Evolutionary conservation across 192 early-diverging fungal species (phyloP), one percentile per base, ranked within the genome.

Genomic region (Coemansia sp.): DNA sequence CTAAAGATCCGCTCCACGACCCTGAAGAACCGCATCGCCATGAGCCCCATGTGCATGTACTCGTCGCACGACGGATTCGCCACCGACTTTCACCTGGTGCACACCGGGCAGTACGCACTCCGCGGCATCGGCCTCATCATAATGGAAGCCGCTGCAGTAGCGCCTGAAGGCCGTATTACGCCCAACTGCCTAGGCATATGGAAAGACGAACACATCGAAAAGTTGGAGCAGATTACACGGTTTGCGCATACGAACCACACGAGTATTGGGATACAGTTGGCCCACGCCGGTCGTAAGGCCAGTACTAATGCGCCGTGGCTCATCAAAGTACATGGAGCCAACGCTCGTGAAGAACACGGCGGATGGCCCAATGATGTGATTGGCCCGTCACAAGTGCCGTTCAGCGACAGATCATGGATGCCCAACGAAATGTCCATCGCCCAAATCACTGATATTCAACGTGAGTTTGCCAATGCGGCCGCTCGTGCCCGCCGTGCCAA

Each of bases 21-120:
- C 12, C 79, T 92, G 59, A 89, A 89, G 50, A 96, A 95, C 80
- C 85, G 92, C 19, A 69, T 91, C 21, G 80, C 75, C 4, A 87
- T 93, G 39, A 85, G 90, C 19, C 93, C 93, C 51, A 95, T 93
- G 92, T 93, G 92, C 80, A 87, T 84, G 85, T 92, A 91, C 74
- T 86, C 87, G 16, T 69, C 84, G 5, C 59, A 84, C 10, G 86
- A 91, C 67, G 92, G 91, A 0, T 83, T 82, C 48, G 64, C 86
- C 22, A 90, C 77, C 12, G 85, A 90, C 67, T 90, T 83, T 54
- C 89, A 92, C 51, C 49, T 90, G 1, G 84, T 72, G 14, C 86
- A 86, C 70, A 72, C 71, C 23, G 86, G 90, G 39, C 84, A 89
- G 45, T 92, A 55, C 58, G 93, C 94, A 11, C 62, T 90, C 56